A percentile compares a stretch with the other conserved stretches of the same genome.
phyloP scores from a whole-genome alignment of 2,329 filamentous ascomycete genomes.

The Curvularia sp. region DNA sequence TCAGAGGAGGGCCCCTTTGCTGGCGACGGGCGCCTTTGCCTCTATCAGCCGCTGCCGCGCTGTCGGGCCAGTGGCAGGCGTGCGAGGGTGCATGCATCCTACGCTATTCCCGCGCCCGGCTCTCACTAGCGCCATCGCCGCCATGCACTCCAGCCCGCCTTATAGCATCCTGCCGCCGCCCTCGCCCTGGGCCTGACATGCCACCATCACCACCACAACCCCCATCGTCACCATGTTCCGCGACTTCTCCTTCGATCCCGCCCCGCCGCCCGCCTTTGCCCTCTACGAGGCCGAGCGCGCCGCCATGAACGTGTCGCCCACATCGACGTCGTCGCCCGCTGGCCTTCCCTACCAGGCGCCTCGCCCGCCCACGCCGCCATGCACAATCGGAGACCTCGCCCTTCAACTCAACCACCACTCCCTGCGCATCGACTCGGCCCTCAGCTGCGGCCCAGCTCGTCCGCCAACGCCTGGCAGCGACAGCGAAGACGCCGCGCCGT shows the following conservation, averaged over 20 bases:
- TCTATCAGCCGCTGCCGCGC: neutral
- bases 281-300: conserved; percentile 39
- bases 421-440: conserved; percentile 37
- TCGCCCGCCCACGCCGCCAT: conserved; percentile 40
- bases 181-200: neutral
- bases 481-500: conserved; percentile 22
- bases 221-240: conserved; percentile 44
- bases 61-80: conserved; percentile 5
- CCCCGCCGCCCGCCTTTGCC: conserved; percentile 38
- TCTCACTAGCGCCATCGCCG: neutral
- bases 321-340: conserved; percentile 26
- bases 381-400: conserved; percentile 47
- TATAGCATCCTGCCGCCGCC: conserved; percentile 25
- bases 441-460: conserved; percentile 18
- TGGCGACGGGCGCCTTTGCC: neutral
- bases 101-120: neutral
- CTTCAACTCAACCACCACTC: conserved; percentile 44
- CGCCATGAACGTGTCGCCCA: conserved; percentile 45
- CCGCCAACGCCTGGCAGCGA: conserved; percentile 39
- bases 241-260: conserved; percentile 50
- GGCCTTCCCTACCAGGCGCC: conserved; percentile 9
- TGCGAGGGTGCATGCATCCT: neutral
- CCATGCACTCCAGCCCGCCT: conserved; percentile 5
- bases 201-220: neutral
- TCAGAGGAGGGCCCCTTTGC: neutral